Percentiles rank a stretch among this genome's conserved stretches.
phyloP scores from a whole-genome alignment of 2,329 filamentous ascomycete genomes.

The Cryphonectria nitschkei region DNA sequence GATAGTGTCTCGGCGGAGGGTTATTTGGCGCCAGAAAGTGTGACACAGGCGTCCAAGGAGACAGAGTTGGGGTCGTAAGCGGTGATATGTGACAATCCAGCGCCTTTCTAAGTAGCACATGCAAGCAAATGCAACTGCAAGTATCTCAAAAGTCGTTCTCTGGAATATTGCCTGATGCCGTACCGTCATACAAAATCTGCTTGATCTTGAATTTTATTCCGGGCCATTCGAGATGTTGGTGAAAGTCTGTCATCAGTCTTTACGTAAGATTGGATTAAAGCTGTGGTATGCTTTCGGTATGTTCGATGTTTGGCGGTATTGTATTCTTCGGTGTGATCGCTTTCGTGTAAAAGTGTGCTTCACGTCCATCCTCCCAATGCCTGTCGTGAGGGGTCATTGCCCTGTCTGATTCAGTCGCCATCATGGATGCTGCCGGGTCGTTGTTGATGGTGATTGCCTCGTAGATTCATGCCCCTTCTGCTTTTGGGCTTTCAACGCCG shows the following conservation, averaged over 20 bases:
- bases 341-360: too few relatives aligned
- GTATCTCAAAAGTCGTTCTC: not conserved
- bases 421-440: not conserved
- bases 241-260: too few relatives aligned
- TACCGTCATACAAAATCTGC: not conserved
- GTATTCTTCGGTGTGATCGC: too few relatives aligned
- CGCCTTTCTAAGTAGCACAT: not conserved
- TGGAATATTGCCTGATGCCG: not conserved
- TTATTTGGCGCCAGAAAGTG: conserved; percentile 46
- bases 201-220: not conserved
- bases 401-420: not conserved
- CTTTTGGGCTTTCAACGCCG: conserved; percentile 38
- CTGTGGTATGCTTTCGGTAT: too few relatives aligned
- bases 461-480: not conserved
- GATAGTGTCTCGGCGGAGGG: conserved; percentile 48
- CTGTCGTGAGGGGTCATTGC: not conserved
- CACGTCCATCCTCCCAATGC: too few relatives aligned
- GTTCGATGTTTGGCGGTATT: too few relatives aligned
- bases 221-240: too few relatives aligned
- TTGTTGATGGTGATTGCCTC: not conserved
- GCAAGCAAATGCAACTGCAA: not conserved
- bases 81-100: not conserved
- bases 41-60: conserved; percentile 38
- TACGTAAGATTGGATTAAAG: too few relatives aligned
- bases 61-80: conserved; percentile 2